These are phyloP conservation scores for Dictyostelium intermedium DNA, from an alignment of 78 protist species.

Conservation along the genomic window DNA sequence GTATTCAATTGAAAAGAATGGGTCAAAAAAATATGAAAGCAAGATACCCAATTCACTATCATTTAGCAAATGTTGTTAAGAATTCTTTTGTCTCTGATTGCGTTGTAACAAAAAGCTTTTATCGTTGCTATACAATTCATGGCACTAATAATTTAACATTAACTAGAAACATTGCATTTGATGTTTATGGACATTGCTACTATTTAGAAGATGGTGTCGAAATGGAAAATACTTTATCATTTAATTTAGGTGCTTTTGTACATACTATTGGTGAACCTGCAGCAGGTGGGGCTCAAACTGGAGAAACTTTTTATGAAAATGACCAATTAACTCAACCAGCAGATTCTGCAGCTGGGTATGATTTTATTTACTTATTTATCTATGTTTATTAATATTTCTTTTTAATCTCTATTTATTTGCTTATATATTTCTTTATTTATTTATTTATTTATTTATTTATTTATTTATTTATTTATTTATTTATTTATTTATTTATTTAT, in stretches of 20 bases:
- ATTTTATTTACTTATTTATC: background rate
- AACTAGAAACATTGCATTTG: constrained; percentile 67
- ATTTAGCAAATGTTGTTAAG: constrained; percentile 18
- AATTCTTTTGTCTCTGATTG: constrained; percentile 40
- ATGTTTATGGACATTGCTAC: constrained; percentile 82
- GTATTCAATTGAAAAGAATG: constrained; percentile 70
- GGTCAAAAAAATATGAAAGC: constrained; percentile 83
- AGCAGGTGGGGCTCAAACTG: constrained; percentile 53
- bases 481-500: no score
- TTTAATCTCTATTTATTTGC: no score
- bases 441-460: no score
- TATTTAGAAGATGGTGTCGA: constrained; percentile 89
- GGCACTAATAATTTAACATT: constrained; percentile 75
- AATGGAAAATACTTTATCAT: constrained; percentile 63
- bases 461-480: no score
- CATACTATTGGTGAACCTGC: constrained; percentile 70
- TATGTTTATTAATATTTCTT: no score
- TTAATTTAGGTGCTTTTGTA: constrained; percentile 78
- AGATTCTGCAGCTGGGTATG: constrained; percentile 63
- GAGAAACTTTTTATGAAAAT: constrained; percentile 33
- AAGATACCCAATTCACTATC: constrained; percentile 86
- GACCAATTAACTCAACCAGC: constrained; percentile 76
- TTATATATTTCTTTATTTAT: no score
- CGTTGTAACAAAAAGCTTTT: constrained; percentile 43
- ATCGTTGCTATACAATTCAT: constrained; percentile 78